A percentile compares a stretch with the other conserved stretches of the same genome.
Evolutionary conservation across 768 basidiomycete genomes (phyloP).

Genomic region (Russula olivacea): DNA sequence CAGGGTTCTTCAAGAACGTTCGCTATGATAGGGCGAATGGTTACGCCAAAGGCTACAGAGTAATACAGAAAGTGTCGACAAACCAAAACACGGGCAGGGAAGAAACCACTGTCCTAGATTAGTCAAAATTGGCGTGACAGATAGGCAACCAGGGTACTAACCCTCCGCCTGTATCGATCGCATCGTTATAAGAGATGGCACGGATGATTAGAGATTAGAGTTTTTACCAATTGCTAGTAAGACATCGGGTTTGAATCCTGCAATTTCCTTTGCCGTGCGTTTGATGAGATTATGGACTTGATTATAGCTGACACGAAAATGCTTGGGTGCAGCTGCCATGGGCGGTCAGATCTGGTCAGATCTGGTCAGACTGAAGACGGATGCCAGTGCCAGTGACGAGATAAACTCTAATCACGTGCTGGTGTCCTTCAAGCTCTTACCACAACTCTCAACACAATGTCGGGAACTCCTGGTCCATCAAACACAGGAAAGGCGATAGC

Average conservation of each 20-base stretch:
- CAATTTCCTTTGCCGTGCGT: constrained; percentile 55
- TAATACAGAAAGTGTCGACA: background rate
- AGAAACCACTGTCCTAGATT: constrained; percentile 66
- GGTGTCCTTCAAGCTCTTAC: background rate
- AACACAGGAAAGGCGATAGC: constrained; percentile 57
- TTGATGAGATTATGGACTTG: constrained; percentile 88
- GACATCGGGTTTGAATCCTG: constrained; percentile 79
- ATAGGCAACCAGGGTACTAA: constrained; percentile 39
- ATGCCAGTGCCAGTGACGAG: no score
- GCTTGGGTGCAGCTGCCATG: constrained; percentile 42
- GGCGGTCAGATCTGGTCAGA: background rate
- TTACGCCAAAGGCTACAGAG: background rate
- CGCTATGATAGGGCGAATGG: constrained; percentile 41
- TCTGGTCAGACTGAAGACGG: no score
- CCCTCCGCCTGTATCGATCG: constrained; percentile 60
- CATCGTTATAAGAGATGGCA: background rate
- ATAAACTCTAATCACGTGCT: background rate
- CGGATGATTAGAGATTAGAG: constrained; percentile 1
- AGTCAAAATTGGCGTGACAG: constrained; percentile 24
- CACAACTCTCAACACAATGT: constrained; percentile 5
- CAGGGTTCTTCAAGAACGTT: constrained; percentile 73
- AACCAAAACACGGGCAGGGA: constrained; percentile 87
- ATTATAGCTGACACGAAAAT: constrained; percentile 78
- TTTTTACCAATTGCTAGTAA: constrained; percentile 73
- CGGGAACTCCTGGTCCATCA: constrained; percentile 26